phyloP scores from a whole-genome alignment of 2,329 filamentous ascomycete species.

The Fusarium cyanostomum region DNA sequence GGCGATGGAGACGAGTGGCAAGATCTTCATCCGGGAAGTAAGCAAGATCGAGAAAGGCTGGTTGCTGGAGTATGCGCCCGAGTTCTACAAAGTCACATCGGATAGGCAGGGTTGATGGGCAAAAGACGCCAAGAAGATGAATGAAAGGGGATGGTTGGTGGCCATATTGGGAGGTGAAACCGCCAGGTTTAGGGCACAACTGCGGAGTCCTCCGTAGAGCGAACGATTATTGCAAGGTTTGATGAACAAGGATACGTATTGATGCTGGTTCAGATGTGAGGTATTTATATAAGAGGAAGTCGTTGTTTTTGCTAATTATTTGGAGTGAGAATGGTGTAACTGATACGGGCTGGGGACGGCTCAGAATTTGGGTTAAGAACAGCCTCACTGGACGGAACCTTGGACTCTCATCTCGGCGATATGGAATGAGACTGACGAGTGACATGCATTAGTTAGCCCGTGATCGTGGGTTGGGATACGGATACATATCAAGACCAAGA shows the following conservation, averaged over 20 bases:
- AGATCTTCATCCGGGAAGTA: slow-evolving; percentile 90
- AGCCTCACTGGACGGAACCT: not conserved
- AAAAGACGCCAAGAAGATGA: slow-evolving; percentile 11
- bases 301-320: slow-evolving; percentile 20
- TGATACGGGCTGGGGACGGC: not conserved
- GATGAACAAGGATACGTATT: slow-evolving; percentile 19
- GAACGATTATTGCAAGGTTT: slow-evolving; percentile 33
- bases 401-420: not conserved
- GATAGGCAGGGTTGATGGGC: slow-evolving; percentile 37
- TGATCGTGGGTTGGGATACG: not conserved
- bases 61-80: slow-evolving; percentile 87
- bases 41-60: slow-evolving; percentile 95
- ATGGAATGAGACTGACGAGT: not conserved
- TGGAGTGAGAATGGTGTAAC: slow-evolving; percentile 30
- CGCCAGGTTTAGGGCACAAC: slow-evolving; percentile 18
- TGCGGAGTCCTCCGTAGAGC: slow-evolving; percentile 16
- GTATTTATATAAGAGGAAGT: slow-evolving; percentile 25
- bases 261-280: slow-evolving; percentile 20
- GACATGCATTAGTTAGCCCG: slow-evolving; percentile 3
- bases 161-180: slow-evolving; percentile 33
- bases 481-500: not conserved
- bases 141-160: slow-evolving; percentile 13
- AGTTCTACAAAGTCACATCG: slow-evolving; percentile 75
- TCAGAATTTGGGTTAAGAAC: not conserved
- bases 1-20: slow-evolving; percentile 86